Conservation (phyloP, 768 basidiomycete species). For the Galerina sulciceps region DNA sequence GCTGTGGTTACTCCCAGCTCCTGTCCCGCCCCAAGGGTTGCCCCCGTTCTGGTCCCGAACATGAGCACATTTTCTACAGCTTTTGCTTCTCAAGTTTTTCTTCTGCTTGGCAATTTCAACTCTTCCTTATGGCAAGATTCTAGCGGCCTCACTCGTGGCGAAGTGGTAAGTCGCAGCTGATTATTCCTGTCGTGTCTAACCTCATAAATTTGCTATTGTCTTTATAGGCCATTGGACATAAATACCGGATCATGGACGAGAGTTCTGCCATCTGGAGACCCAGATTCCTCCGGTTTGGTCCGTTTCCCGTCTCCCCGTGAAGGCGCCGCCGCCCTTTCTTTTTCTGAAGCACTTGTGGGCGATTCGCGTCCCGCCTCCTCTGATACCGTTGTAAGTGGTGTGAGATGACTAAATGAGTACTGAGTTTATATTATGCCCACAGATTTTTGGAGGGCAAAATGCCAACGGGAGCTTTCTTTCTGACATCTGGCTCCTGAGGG, state of each 20-base stretch:
- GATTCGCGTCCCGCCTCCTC: slow-evolving; percentile 47
- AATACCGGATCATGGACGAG: slow-evolving; percentile 71
- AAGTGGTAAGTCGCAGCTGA: slow-evolving; percentile 57
- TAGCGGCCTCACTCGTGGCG: slow-evolving; percentile 62
- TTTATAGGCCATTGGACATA: slow-evolving; percentile 60
- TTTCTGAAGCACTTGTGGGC: slow-evolving; percentile 59
- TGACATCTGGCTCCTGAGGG: slow-evolving; percentile 79
- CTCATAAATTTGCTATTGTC: slow-evolving; percentile 8
- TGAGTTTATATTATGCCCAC: not conserved
- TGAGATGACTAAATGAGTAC: not conserved
- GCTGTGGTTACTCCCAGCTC: slow-evolving; percentile 42
- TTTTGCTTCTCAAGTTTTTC: slow-evolving; percentile 68
- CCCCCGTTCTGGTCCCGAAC: slow-evolving; percentile 65
- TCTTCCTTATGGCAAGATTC: slow-evolving; percentile 69
- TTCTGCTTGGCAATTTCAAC: slow-evolving; percentile 72
- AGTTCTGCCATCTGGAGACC: slow-evolving; percentile 77
- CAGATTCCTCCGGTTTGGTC: slow-evolving; percentile 49
- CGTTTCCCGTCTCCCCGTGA: slow-evolving; percentile 70
- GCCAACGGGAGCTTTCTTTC: slow-evolving; percentile 65
- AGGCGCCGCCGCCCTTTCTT: slow-evolving; percentile 71
- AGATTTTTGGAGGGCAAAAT: slow-evolving; percentile 80
- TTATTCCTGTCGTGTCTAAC: not conserved
- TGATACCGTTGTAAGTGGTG: slow-evolving; percentile 61
- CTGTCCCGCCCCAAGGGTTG: slow-evolving; percentile 71
- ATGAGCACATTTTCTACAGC: slow-evolving; percentile 55